phyloP scores from a whole-genome alignment of 2,329 filamentous ascomycete species.

The Penicillium sp. region DNA sequence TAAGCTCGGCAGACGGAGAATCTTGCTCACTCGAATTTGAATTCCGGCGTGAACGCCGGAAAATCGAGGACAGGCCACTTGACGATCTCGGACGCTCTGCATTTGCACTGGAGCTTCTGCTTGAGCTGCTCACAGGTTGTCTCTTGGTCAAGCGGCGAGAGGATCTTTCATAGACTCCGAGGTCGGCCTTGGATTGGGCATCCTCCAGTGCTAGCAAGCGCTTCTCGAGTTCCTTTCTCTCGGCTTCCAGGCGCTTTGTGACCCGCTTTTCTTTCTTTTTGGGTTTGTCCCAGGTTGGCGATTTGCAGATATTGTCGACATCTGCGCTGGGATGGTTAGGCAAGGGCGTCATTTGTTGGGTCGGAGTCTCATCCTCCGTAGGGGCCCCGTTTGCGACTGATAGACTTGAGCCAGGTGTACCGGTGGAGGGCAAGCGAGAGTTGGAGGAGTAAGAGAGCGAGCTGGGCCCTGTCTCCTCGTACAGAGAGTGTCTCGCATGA shows the following conservation, averaged over 20 bases:
- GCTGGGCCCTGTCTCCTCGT: constrained; percentile 14
- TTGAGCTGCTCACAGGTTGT: constrained; percentile 30
- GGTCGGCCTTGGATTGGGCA: constrained; percentile 17
- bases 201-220: constrained; percentile 22
- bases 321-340: constrained; percentile 2
- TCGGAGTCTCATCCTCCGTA: constrained; percentile 6
- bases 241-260: constrained; percentile 33
- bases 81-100: constrained; percentile 28
- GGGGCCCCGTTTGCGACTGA: constrained; percentile 9
- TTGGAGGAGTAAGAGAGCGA: constrained; percentile 17
- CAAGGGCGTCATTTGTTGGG: constrained; percentile 6
- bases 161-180: constrained; percentile 20
- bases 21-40: constrained; percentile 23
- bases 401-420: constrained; percentile 18
- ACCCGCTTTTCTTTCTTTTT: constrained; percentile 32
- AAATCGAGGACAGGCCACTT: constrained; percentile 27
- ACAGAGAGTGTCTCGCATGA: constrained; percentile 2
- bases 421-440: constrained; percentile 16
- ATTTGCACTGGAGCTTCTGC: constrained; percentile 31
- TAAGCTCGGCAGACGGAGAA: constrained; percentile 1
- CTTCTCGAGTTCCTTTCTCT: constrained; percentile 33
- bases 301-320: constrained; percentile 14
- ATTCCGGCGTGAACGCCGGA: constrained; percentile 27
- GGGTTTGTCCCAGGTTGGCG: constrained; percentile 22
- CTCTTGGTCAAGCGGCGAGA: constrained; percentile 38